Evolutionary conservation across 2,329 filamentous ascomycete species (phyloP).

Genomic region (Didymella glomerata): DNA sequence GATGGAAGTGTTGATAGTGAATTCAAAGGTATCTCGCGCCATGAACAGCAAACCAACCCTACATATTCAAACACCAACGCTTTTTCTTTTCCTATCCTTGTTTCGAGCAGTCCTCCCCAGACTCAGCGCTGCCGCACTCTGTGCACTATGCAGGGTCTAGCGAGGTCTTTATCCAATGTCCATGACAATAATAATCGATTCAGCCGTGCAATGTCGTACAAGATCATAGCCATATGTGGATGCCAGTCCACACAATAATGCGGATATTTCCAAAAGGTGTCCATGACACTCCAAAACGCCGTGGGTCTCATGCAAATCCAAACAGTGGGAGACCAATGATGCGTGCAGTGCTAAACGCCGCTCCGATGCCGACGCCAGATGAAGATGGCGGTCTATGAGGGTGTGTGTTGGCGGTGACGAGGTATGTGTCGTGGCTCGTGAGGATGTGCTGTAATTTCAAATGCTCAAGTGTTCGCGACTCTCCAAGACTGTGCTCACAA

Average conservation of each 20-base stretch:
- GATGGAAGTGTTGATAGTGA: constrained; percentile 6
- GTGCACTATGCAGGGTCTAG: constrained; percentile 6
- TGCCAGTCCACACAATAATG: constrained; percentile 25
- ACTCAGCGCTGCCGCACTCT: constrained; percentile 1
- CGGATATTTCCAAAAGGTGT: constrained; percentile 26
- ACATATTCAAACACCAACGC: constrained; percentile 5
- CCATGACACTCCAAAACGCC: constrained; percentile 44
- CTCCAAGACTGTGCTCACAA: constrained; percentile 32
- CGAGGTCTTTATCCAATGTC: constrained; percentile 8
- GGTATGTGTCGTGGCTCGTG: constrained; percentile 40
- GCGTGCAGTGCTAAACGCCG: constrained; percentile 47
- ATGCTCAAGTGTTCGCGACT: constrained; percentile 29
- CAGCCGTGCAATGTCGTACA: constrained; percentile 38
- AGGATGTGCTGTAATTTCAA: constrained; percentile 39
- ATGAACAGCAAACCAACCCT: constrained; percentile 3
- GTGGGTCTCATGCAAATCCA: constrained; percentile 42
- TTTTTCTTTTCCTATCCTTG: constrained; percentile 11
- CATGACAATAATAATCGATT: constrained; percentile 19
- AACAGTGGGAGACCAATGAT: constrained; percentile 37
- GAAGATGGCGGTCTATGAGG: constrained; percentile 44
- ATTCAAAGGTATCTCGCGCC: constrained; percentile 20
- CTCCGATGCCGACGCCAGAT: constrained; percentile 48
- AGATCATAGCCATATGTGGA: constrained; percentile 28
- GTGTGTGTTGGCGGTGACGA: constrained; percentile 35
- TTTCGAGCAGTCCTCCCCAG: not conserved